phyloP scores from a whole-genome alignment of 1,284 basidiomycete genomes.

The Moniliophthora roreri region DNA sequence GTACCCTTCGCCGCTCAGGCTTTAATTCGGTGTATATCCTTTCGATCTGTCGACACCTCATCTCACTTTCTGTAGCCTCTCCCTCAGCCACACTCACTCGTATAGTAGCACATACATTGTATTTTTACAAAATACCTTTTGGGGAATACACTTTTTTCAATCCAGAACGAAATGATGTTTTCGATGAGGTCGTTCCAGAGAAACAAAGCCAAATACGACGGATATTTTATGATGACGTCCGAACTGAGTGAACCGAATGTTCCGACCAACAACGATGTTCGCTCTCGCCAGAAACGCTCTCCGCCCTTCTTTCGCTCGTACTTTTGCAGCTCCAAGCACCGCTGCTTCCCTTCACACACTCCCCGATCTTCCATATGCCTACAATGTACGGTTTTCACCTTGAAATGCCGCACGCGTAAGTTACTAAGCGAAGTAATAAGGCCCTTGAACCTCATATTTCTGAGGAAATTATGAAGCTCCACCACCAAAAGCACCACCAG shows the following conservation, averaged over 20 bases:
- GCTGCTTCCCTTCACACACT: constrained; percentile 63
- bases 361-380: constrained; percentile 87
- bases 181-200: too few relatives aligned
- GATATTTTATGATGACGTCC: too few relatives aligned
- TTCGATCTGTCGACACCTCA: not conserved
- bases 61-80: not conserved
- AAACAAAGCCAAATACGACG: too few relatives aligned
- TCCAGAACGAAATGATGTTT: too few relatives aligned
- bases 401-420: constrained; percentile 7
- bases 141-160: too few relatives aligned
- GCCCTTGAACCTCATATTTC: constrained; percentile 80
- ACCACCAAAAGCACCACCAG: constrained; percentile 97
- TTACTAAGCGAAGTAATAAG: constrained; percentile 27
- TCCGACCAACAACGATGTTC: constrained; percentile 38
- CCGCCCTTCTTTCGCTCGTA: constrained; percentile 40
- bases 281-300: constrained; percentile 40
- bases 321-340: constrained; percentile 32
- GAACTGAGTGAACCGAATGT: too few relatives aligned
- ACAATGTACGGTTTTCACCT: constrained; percentile 61
- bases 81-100: not conserved
- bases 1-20: not conserved
- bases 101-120: not conserved
- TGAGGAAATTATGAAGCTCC: constrained; percentile 86
- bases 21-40: not conserved
- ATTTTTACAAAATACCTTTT: not conserved